phyloP scores from a whole-genome alignment of 169 alveolate genomes.

The Plasmodium adleri region DNA sequence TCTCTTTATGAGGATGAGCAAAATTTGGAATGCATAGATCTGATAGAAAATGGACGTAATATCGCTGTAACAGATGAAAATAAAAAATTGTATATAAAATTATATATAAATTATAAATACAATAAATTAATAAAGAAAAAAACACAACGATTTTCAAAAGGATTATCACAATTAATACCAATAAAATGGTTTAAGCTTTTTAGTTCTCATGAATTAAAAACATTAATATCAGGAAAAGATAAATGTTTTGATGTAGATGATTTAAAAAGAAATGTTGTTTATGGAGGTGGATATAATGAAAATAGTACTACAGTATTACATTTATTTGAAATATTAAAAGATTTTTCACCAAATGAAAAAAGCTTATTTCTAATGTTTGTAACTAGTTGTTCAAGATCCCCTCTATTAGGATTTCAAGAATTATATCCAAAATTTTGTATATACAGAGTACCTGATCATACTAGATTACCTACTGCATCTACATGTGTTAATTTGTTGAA shows the following conservation, averaged over 20 bases:
- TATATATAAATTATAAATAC: slow-evolving; percentile 91
- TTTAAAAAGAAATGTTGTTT: slow-evolving; percentile 89
- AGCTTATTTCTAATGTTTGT: slow-evolving; percentile 94
- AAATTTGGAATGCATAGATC: slow-evolving; percentile 69
- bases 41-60: slow-evolving; percentile 84
- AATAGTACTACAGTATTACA: slow-evolving; percentile 88
- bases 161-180: slow-evolving; percentile 93
- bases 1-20: not conserved
- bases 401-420: slow-evolving; percentile 94
- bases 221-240: slow-evolving; percentile 94
- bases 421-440: slow-evolving; percentile 95
- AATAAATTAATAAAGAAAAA: slow-evolving; percentile 90
- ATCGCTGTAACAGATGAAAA: slow-evolving; percentile 86
- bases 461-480: slow-evolving; percentile 96
- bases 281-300: slow-evolving; percentile 93
- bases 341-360: slow-evolving; percentile 88
- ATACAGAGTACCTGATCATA: slow-evolving; percentile 89
- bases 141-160: slow-evolving; percentile 90
- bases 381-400: slow-evolving; percentile 97
- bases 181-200: slow-evolving; percentile 92
- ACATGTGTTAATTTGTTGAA: slow-evolving; percentile 97
- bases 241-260: slow-evolving; percentile 93
- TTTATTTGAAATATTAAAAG: slow-evolving; percentile 94
- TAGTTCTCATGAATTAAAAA: slow-evolving; percentile 94
- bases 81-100: slow-evolving; percentile 90